Conservation (phyloP, 441 rosid species). For the Bocquillonia castaneifolia region DNA sequence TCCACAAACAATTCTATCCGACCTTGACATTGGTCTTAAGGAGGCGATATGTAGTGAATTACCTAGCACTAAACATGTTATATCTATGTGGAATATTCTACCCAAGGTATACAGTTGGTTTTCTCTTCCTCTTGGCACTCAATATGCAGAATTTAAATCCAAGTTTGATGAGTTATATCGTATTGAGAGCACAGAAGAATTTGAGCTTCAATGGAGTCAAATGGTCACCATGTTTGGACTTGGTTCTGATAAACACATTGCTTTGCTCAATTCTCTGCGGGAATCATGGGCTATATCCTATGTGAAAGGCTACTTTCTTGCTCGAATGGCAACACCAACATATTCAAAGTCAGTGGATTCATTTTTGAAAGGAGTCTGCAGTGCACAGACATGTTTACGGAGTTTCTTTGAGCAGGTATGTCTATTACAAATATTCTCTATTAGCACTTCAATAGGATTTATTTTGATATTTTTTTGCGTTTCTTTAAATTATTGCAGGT, state of each 20-base stretch:
- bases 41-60: constrained; percentile 65
- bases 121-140: constrained; percentile 57
- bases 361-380: constrained; percentile 53
- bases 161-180: constrained; percentile 60
- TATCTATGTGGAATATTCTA: constrained; percentile 52
- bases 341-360: constrained; percentile 54
- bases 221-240: constrained; percentile 69
- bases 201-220: constrained; percentile 74
- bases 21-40: constrained; percentile 68
- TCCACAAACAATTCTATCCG: constrained; percentile 78
- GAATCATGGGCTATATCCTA: constrained; percentile 63
- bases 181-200: constrained; percentile 54
- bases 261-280: constrained; percentile 57
- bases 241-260: constrained; percentile 66
- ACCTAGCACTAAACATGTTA: constrained; percentile 73
- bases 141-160: constrained; percentile 62
- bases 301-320: constrained; percentile 60
- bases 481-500: constrained; percentile 36
- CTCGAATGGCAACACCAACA: constrained; percentile 55
- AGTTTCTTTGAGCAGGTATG: constrained; percentile 77
- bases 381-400: constrained; percentile 61
- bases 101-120: constrained; percentile 86
- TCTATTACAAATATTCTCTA: too few species aligned
- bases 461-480: neutral
- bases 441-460: too few species aligned